Evolutionary conservation across 371 early-diverging fungal species (phyloP), one percentile per base, ranked within the genome.

Genomic region (Saksenaea vasiformis): DNA sequence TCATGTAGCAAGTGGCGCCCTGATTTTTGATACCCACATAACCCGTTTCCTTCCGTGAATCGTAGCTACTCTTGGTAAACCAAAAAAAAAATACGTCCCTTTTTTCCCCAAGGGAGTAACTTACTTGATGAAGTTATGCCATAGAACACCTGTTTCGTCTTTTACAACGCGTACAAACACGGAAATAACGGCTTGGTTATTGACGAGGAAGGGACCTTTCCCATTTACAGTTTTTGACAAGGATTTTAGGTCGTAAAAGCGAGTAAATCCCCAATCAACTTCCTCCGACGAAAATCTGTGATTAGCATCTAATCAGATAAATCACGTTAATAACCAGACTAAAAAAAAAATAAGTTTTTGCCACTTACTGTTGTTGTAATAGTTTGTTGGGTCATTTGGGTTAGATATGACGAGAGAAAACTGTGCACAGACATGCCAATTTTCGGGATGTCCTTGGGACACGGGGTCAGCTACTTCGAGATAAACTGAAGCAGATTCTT

Each of bases 1-100:
- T 99, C 93, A 99, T 94, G 77, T 99, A 99, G 79, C 99, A 99
- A 0, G 99, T 99, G 1, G 99, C 99, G n/a, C 99, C 99, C 70
- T 99, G 97, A 79, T 99, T 99, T 61, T 88, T 87, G 64, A 99
- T 79, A 1, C 99, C 99, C 35, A 98, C 93, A 70, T 85, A 93
- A 13, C 98, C 98, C 19, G 97, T 96, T 71, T 90, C 87, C 55
- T 87, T 82, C 69, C 91, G 91, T 41, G 97, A 94, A 73, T 94
- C 91, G 69, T 90, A 95, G 70, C 90, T 90, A 68, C 38, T 24
- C 15, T 5, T 55, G 31, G 31, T 55, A 55, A 19, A 56, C n/a
- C 31, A 56, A 63, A 2, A 56, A 36, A 63, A 36, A 31, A 5
- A 17, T 27, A 38, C 11, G n/a, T 8, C 27, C n/a, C 19, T 8